Conservation (phyloP, 2,329 filamentous ascomycete genomes). For the Leptographium galeiforme region DNA sequence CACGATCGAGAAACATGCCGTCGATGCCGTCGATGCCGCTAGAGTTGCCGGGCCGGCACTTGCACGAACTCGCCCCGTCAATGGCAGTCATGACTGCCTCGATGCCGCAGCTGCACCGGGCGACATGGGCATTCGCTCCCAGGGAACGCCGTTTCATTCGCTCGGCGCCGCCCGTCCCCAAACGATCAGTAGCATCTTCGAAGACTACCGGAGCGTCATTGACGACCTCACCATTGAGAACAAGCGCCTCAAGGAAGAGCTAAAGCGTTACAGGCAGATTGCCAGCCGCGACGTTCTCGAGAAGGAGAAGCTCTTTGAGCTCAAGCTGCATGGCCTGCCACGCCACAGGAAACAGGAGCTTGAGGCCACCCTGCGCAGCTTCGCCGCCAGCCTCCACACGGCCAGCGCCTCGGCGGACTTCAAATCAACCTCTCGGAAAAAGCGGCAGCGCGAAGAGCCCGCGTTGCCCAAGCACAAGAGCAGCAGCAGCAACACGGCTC, state of each 20-base stretch:
- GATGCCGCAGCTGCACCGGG: background rate
- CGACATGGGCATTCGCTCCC: background rate
- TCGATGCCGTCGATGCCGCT: no score
- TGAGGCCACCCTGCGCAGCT: conserved; percentile 58
- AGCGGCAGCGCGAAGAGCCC: conserved; percentile 23
- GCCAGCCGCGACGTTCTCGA: conserved; percentile 49
- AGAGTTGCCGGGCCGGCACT: no score
- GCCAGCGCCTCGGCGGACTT: conserved; percentile 32
- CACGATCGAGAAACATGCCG: background rate
- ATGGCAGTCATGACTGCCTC: conserved; percentile 22
- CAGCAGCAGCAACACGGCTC: conserved; percentile 19
- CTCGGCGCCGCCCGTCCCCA: conserved; percentile 2
- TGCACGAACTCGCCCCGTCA: no score
- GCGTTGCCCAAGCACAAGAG: conserved; percentile 12
- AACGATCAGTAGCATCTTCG: conserved; percentile 47
- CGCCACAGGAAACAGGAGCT: conserved; percentile 62
- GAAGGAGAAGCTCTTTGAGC: conserved; percentile 70
- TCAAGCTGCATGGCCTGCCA: conserved; percentile 63
- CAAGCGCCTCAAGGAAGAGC: conserved; percentile 58
- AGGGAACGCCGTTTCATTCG: conserved; percentile 1
- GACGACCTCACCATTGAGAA: conserved; percentile 80
- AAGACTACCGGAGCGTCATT: conserved; percentile 71
- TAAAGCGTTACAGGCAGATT: conserved; percentile 57
- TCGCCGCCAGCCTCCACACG: conserved; percentile 43
- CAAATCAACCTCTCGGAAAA: conserved; percentile 23